Evolutionary conservation across 768 basidiomycete species (phyloP), one percentile per base, ranked within the genome.

Genomic region (Tylopilus felleus): DNA sequence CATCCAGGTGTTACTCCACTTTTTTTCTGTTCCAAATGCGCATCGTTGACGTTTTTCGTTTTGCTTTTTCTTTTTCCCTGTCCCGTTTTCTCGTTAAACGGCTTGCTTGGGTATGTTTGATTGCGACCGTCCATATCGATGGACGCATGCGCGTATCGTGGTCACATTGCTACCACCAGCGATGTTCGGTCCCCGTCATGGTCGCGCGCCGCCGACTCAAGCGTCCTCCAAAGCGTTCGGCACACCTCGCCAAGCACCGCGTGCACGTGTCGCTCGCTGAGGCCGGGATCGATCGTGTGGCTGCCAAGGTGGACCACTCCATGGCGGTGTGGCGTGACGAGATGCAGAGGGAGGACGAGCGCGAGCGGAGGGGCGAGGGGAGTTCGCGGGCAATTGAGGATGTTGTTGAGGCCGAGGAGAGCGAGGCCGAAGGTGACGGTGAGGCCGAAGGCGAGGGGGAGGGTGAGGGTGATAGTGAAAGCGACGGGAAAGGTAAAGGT

Each of bases 161-260:
- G 29, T 9, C 16, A 5, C 16, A 16, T 13, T 9, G 33, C 33
- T 8, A 31, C 33, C 9, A 3, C 6, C 17, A 93, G 79, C 94
- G 93, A 72, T 95, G 92, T 57, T 92, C 92, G 16, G 94, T 96
- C 0, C 94, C 95, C 0, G 93, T 97, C 51, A 96, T 98, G 94
- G 93, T 96, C 49, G 92, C 94, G 5, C 90, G 94, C 49, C 85
- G 93, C 49, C 80, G 94, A 13, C 85, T 97, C 68, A 92, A 91
- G 71, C 85, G 92, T 3, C 91, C 93, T 21, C 85, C 93, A 13
- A 82, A 84, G 51, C 87, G 85, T 45, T 80, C 83, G 4, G 90
- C 90, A 0, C 89, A 92, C 68, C 83, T 92, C 29, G 81, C 90
- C 25, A 86, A 85, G 29, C 85, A 93, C 60, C 88, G 90, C 56